Evolutionary conservation across 192 early-diverging fungal genomes (phyloP), one percentile per base, ranked within the genome.

Genomic region (Backusella westeae): DNA sequence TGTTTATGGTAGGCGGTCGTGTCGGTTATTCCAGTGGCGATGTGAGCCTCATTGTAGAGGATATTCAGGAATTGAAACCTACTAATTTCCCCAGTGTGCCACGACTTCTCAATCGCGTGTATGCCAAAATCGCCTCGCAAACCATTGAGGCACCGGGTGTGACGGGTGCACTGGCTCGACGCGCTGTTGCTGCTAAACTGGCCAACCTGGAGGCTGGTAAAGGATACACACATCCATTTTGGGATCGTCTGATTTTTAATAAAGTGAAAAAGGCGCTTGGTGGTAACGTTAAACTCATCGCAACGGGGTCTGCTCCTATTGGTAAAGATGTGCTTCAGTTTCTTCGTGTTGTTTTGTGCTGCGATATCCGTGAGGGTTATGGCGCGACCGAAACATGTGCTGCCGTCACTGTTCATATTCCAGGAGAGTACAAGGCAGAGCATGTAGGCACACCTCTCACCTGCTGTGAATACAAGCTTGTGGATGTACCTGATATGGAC

Each of bases 71-170:
- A 34, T 89, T 98, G 26, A 80, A 85, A 36, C 97, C 97, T 6
- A 96, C 93, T 29, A 39, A 96, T 63, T 96, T 99, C 79, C 86
- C 83, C 68, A 89, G 93, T 26, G 97, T 99, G n/a, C 96, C 97
- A 7, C 91, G 96, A 23, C 83, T 99, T 52, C 85, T 96, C 78
- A 97, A 95, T 88, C 91, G 96, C 70, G 91, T 98, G 75, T 93
- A 97, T 77, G 92, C 79, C 69, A 88, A 85, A 67, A 36, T 89
- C 66, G 79, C 80, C 34, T 71, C 79, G 34, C 75, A 78, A 1
- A 89, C 88, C 21, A 74, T 94, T 56, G 82, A 90, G 41, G 91
- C 91, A 0, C 88, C 92, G 0, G 90, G 91, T 35, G 36, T 85
- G 2, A 81, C 78, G 4, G 88, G 88, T 41, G 76, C 73, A 4